phyloP scores from a whole-genome alignment of 257 asterid species.

The Scutellaria galericulata region DNA sequence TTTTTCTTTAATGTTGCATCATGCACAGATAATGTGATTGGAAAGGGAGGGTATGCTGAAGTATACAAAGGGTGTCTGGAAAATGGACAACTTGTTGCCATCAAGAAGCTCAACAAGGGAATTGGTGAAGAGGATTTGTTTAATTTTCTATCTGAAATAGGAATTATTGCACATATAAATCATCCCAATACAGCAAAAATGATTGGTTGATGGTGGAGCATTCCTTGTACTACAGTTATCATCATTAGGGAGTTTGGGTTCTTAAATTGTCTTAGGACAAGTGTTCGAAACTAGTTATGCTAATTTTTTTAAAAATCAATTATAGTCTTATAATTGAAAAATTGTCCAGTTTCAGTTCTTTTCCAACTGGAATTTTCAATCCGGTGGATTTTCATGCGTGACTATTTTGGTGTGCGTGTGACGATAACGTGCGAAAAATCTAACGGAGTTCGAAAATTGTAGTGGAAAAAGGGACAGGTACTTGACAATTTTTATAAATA shows the following conservation, averaged over 20 bases:
- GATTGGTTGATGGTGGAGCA: conserved; percentile 79
- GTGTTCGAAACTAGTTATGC: too few species aligned
- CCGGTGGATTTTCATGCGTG: too few species aligned
- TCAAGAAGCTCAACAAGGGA: conserved; percentile 62
- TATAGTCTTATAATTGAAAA: too few species aligned
- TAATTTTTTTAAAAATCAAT: too few species aligned
- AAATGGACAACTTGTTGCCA: conserved; percentile 62
- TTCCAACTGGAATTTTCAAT: too few species aligned
- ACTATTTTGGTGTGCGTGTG: too few species aligned
- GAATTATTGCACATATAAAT: conserved; percentile 70
- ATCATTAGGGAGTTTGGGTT: conserved; percentile 60
- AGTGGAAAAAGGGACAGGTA: too few species aligned
- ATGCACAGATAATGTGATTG: conserved; percentile 70
- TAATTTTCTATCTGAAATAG: conserved; percentile 64
- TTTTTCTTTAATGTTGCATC: neutral
- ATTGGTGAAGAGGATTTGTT: conserved; percentile 49
- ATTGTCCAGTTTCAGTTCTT: too few species aligned
- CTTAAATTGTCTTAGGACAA: too few species aligned
- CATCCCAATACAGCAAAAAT: conserved; percentile 77
- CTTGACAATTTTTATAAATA: too few species aligned
- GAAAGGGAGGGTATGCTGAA: conserved; percentile 72
- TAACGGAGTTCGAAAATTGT: too few species aligned
- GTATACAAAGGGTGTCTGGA: conserved; percentile 69
- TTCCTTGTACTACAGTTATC: conserved; percentile 65
- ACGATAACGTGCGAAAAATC: too few species aligned